A percentile compares a stretch with the other conserved stretches of the same genome.
These are phyloP conservation scores for Phylloporus sp. DNA, from an alignment of 768 basidiomycete species.

Conservation along the genomic window DNA sequence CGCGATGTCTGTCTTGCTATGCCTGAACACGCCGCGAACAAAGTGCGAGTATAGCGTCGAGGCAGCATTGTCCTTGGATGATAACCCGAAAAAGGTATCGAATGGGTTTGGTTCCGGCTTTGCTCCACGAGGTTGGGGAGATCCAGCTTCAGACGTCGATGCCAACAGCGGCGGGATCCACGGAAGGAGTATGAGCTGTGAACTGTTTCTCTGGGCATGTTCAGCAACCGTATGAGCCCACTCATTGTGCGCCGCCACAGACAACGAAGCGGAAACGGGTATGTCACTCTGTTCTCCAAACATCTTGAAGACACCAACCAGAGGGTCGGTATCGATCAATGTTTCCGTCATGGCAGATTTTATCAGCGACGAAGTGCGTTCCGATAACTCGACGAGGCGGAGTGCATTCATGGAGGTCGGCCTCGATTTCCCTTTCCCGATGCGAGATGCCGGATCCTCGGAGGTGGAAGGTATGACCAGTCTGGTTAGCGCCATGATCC, in stretches of 20 bases:
- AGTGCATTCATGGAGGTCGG: slow-evolving; percentile 56
- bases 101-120: slow-evolving; percentile 54
- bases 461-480: slow-evolving; percentile 50
- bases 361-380: slow-evolving; percentile 83
- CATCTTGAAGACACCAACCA: slow-evolving; percentile 69
- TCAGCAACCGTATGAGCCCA: slow-evolving; percentile 62
- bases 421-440: neutral
- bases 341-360: slow-evolving; percentile 71
- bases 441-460: slow-evolving; percentile 1
- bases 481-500: slow-evolving; percentile 86
- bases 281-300: slow-evolving; percentile 71
- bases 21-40: slow-evolving; percentile 75
- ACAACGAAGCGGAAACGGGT: slow-evolving; percentile 60
- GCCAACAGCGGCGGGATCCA: slow-evolving; percentile 57
- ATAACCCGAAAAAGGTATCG: slow-evolving; percentile 67
- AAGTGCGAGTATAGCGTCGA: slow-evolving; percentile 73
- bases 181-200: slow-evolving; percentile 78
- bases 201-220: slow-evolving; percentile 49
- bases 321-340: slow-evolving; percentile 64
- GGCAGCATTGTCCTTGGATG: slow-evolving; percentile 43
- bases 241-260: slow-evolving; percentile 71
- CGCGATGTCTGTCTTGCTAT: slow-evolving; percentile 70
- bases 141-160: slow-evolving; percentile 25
- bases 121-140: slow-evolving; percentile 11
- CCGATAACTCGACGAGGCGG: slow-evolving; percentile 84